Percentiles rank a stretch among this genome's conserved stretches.
These are phyloP conservation scores for Aristolochia contorta DNA, from an alignment of 164 flowering plant species.

Conservation along the genomic window DNA sequence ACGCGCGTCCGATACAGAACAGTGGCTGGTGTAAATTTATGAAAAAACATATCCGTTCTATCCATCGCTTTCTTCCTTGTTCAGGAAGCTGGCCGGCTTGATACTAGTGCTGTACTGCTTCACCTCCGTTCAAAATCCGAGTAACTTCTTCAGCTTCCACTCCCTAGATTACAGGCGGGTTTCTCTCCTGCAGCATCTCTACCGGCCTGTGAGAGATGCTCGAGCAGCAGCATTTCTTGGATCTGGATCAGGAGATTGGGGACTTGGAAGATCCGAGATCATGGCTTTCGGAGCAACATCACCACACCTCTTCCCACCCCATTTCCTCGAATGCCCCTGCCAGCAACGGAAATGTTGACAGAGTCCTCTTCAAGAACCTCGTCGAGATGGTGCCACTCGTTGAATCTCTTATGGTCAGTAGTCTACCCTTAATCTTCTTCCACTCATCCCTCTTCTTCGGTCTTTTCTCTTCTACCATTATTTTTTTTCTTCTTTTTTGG, in stretches of 20 bases:
- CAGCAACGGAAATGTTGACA: slow-evolving; percentile 44
- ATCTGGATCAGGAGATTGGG: slow-evolving; percentile 27
- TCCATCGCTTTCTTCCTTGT: too few relatives aligned
- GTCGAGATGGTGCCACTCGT: slow-evolving; percentile 87
- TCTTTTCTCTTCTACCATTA: background rate
- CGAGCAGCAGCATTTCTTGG: slow-evolving; percentile 35
- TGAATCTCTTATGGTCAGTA: slow-evolving; percentile 68
- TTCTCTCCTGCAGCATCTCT: background rate
- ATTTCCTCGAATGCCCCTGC: slow-evolving; percentile 22
- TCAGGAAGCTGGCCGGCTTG: too few relatives aligned
- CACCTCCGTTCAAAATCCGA: too few relatives aligned
- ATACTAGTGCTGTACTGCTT: too few relatives aligned
- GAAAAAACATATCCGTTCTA: too few relatives aligned
- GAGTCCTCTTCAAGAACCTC: slow-evolving; percentile 58
- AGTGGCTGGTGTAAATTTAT: too few relatives aligned
- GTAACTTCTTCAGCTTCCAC: too few relatives aligned
- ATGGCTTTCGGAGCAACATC: slow-evolving; percentile 43
- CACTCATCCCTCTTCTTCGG: background rate
- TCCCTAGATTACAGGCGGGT: too few relatives aligned
- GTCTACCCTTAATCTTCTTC: slow-evolving; percentile 1
- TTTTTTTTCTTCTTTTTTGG: background rate
- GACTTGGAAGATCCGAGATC: slow-evolving; percentile 42
- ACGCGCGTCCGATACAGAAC: too few relatives aligned
- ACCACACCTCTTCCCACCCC: slow-evolving; percentile 23
- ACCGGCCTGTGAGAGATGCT: slow-evolving; percentile 16